Conservation (phyloP, 169 alveolate species). For the Eimeria zaria region DNA sequence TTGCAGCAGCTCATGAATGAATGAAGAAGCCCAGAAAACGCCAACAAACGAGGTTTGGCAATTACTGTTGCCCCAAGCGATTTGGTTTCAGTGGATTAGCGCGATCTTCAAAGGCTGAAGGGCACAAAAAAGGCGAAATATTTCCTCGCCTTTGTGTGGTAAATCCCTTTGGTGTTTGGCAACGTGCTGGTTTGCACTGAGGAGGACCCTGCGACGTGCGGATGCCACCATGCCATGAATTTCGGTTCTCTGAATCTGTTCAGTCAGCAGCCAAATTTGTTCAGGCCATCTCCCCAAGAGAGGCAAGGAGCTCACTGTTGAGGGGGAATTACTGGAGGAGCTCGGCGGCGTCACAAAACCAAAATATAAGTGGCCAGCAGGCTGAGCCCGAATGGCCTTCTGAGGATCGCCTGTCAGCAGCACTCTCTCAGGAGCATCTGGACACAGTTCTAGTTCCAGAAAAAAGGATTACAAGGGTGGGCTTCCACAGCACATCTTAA, state of each 20-base stretch:
- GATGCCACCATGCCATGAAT: background rate
- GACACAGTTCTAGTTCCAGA: too few species aligned
- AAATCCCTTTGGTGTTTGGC: background rate
- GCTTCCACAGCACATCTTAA: too few species aligned
- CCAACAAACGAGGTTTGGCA: background rate
- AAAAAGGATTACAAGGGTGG: too few species aligned
- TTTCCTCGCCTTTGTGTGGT: background rate
- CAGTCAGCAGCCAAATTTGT: background rate
- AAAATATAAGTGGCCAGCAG: background rate
- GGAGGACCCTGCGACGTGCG: background rate
- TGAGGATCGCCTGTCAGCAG: background rate
- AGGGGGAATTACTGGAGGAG: background rate
- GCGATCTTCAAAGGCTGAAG: background rate
- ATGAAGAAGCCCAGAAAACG: background rate
- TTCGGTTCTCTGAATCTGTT: background rate
- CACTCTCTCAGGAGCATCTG: background rate
- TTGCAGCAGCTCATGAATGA: background rate
- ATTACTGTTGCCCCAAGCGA: background rate
- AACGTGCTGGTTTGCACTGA: background rate
- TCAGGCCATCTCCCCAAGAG: background rate
- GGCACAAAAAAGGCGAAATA: background rate
- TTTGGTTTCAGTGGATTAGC: background rate
- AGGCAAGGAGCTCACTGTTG: background rate
- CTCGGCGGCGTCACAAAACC: background rate
- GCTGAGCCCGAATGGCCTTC: background rate